Evolutionary conservation across 306 rosid species (phyloP), one percentile per base, ranked within the genome.

Genomic region (Carpinus fangiana): DNA sequence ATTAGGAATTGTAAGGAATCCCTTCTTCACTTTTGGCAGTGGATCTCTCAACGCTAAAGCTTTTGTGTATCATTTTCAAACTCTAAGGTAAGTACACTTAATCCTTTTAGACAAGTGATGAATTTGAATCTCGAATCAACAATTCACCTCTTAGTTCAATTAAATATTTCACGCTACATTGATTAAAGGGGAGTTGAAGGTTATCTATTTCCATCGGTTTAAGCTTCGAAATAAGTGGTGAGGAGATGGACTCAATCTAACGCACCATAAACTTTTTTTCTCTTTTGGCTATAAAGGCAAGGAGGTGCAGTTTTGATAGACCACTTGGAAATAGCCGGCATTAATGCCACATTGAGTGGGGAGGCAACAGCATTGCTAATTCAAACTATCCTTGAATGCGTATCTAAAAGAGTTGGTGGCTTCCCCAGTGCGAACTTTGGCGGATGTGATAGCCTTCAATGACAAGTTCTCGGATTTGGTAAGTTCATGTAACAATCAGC

Each of bases 241-340:
- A 23, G 26, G 26, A 23, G 26, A 23, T 23, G 26, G 26, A 23
- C 26, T 23, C 12, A 9, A 57, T 4, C 10, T 20, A 57, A 10
- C 20, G 28, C 3, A 4, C 31, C 46, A 64, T 34, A 64, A 62
- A 5, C 41, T 38, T 38, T 38, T 36, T 38, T 38, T 38, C 17
- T 31, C 31, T 34, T 62, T 62, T 5, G 31, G 46, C 17, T 62
- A 31, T 7, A 31, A 75, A 92, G 97, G 90, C 68, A 78, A 79
- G 78, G 78, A 69, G 97, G 96, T 50, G 96, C 93, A 69, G 80
- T 73, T 23, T 64, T 90, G 67, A 72, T 92, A 10, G 96, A 90
- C 31, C 71, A 92, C 80, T 65, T 92, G 79, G 89, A 87, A 53
- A 86, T 92, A 74, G 70, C 70, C 11, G 87, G 86, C 67, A 38